phyloP scores from a whole-genome alignment of 176 grass and related monocot species.

The Pontederia crassipes region DNA sequence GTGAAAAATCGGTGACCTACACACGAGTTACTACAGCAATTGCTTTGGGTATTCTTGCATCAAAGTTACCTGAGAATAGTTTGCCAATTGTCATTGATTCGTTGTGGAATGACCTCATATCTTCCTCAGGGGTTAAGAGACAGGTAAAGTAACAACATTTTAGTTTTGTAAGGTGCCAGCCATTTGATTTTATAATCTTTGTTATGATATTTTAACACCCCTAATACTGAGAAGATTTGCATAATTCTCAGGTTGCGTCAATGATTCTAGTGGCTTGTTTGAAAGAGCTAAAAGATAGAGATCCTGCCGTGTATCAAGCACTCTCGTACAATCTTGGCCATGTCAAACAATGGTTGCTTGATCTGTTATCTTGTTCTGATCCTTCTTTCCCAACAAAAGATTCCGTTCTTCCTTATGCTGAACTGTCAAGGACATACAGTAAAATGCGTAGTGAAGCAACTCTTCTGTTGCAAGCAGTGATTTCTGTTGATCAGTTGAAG shows the following conservation, averaged over 20 bases:
- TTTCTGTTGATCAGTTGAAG: slow-evolving; percentile 51
- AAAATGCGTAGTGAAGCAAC: slow-evolving; percentile 86
- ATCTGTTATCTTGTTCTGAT: slow-evolving; percentile 76
- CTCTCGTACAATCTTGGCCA: slow-evolving; percentile 45
- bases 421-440: slow-evolving; percentile 82
- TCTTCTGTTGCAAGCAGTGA: slow-evolving; percentile 40
- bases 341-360: slow-evolving; percentile 70
- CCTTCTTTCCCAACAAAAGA: slow-evolving; percentile 89
- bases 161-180: no score
- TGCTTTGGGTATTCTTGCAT: slow-evolving; percentile 83
- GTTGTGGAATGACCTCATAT: slow-evolving; percentile 50
- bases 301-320: slow-evolving; percentile 22
- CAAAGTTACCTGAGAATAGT: slow-evolving; percentile 59
- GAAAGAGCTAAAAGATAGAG: slow-evolving; percentile 68
- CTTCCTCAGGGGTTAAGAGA: slow-evolving; percentile 89
- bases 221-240: slow-evolving; percentile 7
- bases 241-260: slow-evolving; percentile 49
- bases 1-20: slow-evolving; percentile 90
- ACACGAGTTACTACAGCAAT: slow-evolving; percentile 81
- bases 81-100: slow-evolving; percentile 71
- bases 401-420: slow-evolving; percentile 62
- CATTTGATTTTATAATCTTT: no score
- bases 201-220: no score
- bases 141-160: slow-evolving; percentile 32
- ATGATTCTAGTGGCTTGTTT: slow-evolving; percentile 94